phyloP scores from a whole-genome alignment of 2,329 filamentous ascomycete species.

The Dothiorella sarmentorum region DNA sequence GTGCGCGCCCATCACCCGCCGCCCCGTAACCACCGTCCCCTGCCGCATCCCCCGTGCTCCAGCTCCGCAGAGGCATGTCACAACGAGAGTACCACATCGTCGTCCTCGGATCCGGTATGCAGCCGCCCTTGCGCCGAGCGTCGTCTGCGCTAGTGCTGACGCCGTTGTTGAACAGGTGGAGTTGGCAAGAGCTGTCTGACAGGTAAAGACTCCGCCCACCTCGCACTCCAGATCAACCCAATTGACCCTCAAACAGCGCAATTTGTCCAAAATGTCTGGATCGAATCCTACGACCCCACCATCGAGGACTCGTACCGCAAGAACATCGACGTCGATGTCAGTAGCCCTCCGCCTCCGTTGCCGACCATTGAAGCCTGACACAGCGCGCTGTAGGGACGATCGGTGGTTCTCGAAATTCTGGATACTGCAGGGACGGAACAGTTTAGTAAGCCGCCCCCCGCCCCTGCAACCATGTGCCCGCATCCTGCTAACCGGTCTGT shows the following conservation, averaged over 20 bases:
- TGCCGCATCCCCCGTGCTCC: background rate
- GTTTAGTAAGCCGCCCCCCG: constrained; percentile 65
- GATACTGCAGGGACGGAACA: constrained; percentile 91
- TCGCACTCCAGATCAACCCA: constrained; percentile 9
- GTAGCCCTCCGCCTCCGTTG: constrained; percentile 35
- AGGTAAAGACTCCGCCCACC: constrained; percentile 52
- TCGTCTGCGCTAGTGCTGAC: constrained; percentile 20
- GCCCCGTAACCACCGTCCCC: constrained; percentile 8
- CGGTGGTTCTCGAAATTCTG: constrained; percentile 86
- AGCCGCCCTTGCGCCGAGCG: constrained; percentile 18
- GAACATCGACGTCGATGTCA: constrained; percentile 73
- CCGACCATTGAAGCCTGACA: constrained; percentile 18
- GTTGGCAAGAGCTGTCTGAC: constrained; percentile 92
- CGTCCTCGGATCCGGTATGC: constrained; percentile 41
- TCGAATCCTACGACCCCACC: constrained; percentile 67
- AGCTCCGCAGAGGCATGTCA: constrained; percentile 30
- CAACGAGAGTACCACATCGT: constrained; percentile 44
- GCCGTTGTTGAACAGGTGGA: constrained; percentile 57
- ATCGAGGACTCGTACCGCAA: constrained; percentile 62
- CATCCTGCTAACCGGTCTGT: background rate
- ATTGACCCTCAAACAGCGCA: constrained; percentile 55
- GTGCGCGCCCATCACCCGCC: background rate
- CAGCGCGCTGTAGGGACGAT: constrained; percentile 60
- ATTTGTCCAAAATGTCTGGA: constrained; percentile 93
- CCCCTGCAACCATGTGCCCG: background rate